A percentile compares a stretch with the other conserved stretches of the same genome.
phyloP scores from a whole-genome alignment of 1,139 yeast species.

The Pichiaceae sp. region DNA sequence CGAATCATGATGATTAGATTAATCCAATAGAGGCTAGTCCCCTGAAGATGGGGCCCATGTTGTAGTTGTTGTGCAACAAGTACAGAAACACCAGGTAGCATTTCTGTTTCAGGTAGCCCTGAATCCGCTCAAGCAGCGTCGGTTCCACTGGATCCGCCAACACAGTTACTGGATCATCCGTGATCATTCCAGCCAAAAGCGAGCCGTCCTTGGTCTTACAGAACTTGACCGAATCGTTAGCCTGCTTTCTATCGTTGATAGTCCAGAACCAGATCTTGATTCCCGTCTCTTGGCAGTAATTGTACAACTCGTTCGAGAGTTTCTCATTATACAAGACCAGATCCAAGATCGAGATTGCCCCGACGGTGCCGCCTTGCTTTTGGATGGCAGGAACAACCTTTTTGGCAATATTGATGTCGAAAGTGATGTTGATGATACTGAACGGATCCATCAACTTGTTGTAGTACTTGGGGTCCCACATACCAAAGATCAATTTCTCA shows the following conservation, averaged over 20 bases:
- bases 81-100: conserved; percentile 13
- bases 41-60: conserved; percentile 10
- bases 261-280: conserved; percentile 77
- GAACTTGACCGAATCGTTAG: conserved; percentile 7
- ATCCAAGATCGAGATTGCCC: conserved; percentile 23
- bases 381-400: conserved; percentile 25
- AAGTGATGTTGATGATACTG: conserved; percentile 44
- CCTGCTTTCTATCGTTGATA: conserved; percentile 36
- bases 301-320: conserved; percentile 26
- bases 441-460: conserved; percentile 35
- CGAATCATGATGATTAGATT: conserved; percentile 7
- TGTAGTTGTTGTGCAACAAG: conserved; percentile 15
- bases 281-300: conserved; percentile 27
- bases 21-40: conserved; percentile 16
- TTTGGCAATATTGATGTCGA: conserved; percentile 31
- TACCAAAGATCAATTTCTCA: conserved; percentile 60
- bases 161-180: conserved; percentile 20
- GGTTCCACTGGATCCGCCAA: conserved; percentile 4
- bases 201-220: conserved; percentile 5
- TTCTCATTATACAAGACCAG: conserved; percentile 33
- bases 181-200: conserved; percentile 19
- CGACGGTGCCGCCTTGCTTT: conserved; percentile 24
- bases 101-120: conserved; percentile 9
- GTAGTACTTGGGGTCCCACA: conserved; percentile 70
- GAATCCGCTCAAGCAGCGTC: too few relatives aligned